These are phyloP conservation scores for Ramaria rubella DNA, from an alignment of 768 basidiomycete species.

Conservation along the genomic window DNA sequence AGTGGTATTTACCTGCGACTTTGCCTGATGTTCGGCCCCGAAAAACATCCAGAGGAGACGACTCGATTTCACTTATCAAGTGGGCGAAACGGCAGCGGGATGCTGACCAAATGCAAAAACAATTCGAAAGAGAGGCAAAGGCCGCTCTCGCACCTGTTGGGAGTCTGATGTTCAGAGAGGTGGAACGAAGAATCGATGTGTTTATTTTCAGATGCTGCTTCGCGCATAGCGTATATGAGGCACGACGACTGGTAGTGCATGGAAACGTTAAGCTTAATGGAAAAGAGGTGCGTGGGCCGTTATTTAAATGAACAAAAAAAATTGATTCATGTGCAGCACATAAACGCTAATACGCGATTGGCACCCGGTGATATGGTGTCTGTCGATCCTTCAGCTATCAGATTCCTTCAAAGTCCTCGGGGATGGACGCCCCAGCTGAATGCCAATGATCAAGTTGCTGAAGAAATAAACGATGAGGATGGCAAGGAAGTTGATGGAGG, in stretches of 20 bases:
- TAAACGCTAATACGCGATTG: constrained; percentile 77
- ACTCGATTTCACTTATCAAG: constrained; percentile 42
- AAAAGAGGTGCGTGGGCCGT: constrained; percentile 54
- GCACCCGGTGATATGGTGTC: constrained; percentile 94
- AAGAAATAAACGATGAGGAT: background rate
- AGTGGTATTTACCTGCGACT: constrained; percentile 85
- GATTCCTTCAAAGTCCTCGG: constrained; percentile 51
- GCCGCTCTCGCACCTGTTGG: constrained; percentile 83
- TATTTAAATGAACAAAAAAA: background rate
- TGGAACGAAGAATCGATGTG: constrained; percentile 92
- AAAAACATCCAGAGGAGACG: constrained; percentile 36
- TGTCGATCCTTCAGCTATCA: constrained; percentile 74
- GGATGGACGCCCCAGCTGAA: constrained; percentile 17
- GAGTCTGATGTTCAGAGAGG: constrained; percentile 89
- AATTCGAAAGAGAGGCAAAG: constrained; percentile 45
- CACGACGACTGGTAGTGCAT: constrained; percentile 77
- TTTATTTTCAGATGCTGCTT: constrained; percentile 88
- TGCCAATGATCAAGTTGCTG: background rate
- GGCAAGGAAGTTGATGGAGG: background rate
- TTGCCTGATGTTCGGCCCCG: constrained; percentile 81
- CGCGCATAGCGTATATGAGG: constrained; percentile 83
- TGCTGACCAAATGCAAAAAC: constrained; percentile 39
- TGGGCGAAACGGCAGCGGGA: constrained; percentile 42
- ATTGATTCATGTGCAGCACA: constrained; percentile 49
- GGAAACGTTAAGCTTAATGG: constrained; percentile 89